These are phyloP conservation scores for Lasiosphaeriaceae sp. DNA, from an alignment of 495 filamentous ascomycete genomes.

Conservation along the genomic window DNA sequence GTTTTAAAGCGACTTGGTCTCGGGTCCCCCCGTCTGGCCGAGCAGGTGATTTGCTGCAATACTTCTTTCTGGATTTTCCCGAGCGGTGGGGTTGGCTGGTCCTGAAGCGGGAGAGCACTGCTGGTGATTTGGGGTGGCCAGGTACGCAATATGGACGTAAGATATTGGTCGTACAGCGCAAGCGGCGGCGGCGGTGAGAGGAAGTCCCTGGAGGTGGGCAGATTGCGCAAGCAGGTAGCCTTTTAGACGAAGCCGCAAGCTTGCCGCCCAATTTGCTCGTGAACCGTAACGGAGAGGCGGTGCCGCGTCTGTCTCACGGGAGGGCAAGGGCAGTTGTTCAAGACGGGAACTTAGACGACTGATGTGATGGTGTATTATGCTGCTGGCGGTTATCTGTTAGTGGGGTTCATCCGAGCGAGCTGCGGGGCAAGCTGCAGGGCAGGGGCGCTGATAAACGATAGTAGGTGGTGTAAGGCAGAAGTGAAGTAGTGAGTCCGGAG, in stretches of 20 bases:
- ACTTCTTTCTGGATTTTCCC: too few relatives aligned
- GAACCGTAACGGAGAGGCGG: constrained; percentile 16
- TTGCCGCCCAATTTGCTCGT: neutral
- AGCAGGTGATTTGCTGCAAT: too few relatives aligned
- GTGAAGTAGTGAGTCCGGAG: neutral
- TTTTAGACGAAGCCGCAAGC: neutral
- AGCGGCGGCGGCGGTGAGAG: constrained; percentile 8
- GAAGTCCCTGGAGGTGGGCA: neutral
- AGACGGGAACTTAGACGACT: constrained; percentile 7
- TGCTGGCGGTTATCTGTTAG: constrained; percentile 33
- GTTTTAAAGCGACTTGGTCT: neutral
- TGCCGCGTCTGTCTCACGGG: constrained; percentile 19
- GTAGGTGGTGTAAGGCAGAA: neutral
- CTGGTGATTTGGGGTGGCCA: too few relatives aligned
- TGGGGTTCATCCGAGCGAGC: constrained; percentile 26
- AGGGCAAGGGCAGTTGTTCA: neutral
- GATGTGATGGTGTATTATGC: constrained; percentile 22
- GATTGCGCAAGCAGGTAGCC: neutral
- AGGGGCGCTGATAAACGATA: constrained; percentile 21
- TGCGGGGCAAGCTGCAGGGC: constrained; percentile 24
- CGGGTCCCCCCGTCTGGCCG: neutral
- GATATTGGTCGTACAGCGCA: neutral
- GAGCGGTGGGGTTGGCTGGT: too few relatives aligned
- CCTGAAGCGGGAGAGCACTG: too few relatives aligned
- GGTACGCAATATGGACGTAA: neutral